Percentiles rank a stretch among this genome's conserved stretches.
Evolutionary conservation across 2,329 filamentous ascomycete species (phyloP).

Genomic region (Trichophyton simii): DNA sequence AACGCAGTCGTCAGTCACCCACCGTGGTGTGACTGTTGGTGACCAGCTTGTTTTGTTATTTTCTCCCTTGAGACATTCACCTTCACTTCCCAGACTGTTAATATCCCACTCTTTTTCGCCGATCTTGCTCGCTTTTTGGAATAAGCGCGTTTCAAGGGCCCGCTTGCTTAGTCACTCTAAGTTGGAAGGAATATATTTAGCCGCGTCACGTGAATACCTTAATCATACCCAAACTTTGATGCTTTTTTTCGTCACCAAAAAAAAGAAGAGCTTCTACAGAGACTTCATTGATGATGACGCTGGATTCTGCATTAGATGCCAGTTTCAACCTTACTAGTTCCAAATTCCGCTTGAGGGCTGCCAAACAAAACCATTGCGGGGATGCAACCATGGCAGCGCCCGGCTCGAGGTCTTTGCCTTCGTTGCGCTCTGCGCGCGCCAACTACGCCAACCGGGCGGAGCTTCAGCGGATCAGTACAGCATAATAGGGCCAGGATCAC

Average conservation of each 20-base stretch:
- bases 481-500: background rate
- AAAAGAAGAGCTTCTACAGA: background rate
- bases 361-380: background rate
- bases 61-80: background rate
- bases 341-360: background rate
- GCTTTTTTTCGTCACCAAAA: background rate
- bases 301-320: background rate
- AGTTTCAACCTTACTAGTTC: background rate
- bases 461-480: background rate
- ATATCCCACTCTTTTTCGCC: background rate
- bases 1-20: background rate
- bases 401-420: background rate
- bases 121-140: constrained; percentile 1
- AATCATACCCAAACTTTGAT: background rate
- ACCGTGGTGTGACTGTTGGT: too few species aligned
- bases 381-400: constrained; percentile 2
- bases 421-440: constrained; percentile 1
- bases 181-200: background rate
- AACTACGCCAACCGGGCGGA: background rate
- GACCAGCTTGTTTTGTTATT: background rate
- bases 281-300: background rate
- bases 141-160: background rate
- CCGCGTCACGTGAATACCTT: background rate
- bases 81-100: background rate
- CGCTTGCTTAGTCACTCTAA: background rate